phyloP scores from a whole-genome alignment of 257 asterid species.

The Nicotiana undulata region DNA sequence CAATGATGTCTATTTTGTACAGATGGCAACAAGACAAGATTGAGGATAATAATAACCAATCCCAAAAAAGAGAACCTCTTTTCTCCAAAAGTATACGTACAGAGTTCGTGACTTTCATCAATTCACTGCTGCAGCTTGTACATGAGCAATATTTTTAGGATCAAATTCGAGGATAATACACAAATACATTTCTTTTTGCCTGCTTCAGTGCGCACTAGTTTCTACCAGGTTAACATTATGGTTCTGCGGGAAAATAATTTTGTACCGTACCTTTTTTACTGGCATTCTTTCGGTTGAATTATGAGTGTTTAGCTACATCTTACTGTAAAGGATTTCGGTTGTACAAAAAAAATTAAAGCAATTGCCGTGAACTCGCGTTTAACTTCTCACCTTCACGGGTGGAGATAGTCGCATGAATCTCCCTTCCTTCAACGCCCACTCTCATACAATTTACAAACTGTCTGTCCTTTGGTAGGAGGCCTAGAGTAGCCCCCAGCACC shows the following conservation, averaged over 20 bases:
- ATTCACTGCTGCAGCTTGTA: background rate
- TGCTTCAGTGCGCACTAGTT: background rate
- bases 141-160: background rate
- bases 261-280: slow-evolving; percentile 1
- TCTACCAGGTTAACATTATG: background rate
- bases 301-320: slow-evolving; percentile 7
- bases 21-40: slow-evolving; percentile 1
- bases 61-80: background rate
- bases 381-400: slow-evolving; percentile 34
- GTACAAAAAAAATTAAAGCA: background rate
- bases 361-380: background rate
- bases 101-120: background rate
- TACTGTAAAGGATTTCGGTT: slow-evolving; percentile 14
- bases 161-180: background rate
- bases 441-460: slow-evolving; percentile 75
- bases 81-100: background rate
- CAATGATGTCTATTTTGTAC: too few relatives aligned
- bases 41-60: background rate
- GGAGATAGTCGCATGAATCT: slow-evolving; percentile 68
- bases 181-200: background rate
- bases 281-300: background rate
- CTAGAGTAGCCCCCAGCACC: slow-evolving; percentile 49
- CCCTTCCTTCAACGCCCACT: slow-evolving; percentile 88
- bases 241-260: background rate
- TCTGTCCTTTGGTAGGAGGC: slow-evolving; percentile 56